Evolutionary conservation across 176 grass and related monocot genomes (phyloP), one percentile per base, ranked within the genome.

Genomic region (Aegilops bicornis): DNA sequence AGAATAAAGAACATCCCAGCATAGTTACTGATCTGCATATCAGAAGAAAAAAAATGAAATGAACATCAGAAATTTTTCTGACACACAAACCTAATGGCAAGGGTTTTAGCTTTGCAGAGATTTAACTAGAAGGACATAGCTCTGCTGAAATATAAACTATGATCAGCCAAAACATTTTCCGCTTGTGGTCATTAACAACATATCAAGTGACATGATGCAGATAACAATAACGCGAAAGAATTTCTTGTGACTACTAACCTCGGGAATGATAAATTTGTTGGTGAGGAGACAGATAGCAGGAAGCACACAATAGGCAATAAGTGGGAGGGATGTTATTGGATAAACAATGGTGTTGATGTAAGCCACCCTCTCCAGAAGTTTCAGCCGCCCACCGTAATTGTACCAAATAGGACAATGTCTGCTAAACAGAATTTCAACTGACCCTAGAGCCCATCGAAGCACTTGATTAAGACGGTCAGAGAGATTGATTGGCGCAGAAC

Each of bases 391-490:
- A 20, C 73, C 92, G 33, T 98, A 94, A 30, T 91, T 92, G 68
- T 98, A 98, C 96, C 96, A 98, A 27, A 98, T 98, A 75, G 96
- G 96, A 84, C 96, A 98, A 87, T 98, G 96, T 73, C 96, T 89
- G 86, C 94, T 96, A 17, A 98, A 86, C 72, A 98, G 80, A 89
- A 98, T 98, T 82, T 98, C 94, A 75, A 98, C 89, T 13, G 97
- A 98, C 25, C 97, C 97, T 87, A 98, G 92, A 68, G 97, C 97
- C 97, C 97, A 98, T 9, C 93, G 93, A 6, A 98, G 92, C 80
- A 98, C 91, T 60, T 98, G 97, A 59, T 96, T 96, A 61, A 98
- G 93, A 88, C 97, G 97, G 56, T 98, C 97, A 4, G 97, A 98
- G 84, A 98, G 92, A 93, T 98, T 98, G 92, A 98, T 94, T 78